Evolutionary conservation across 164 flowering plant species (phyloP).

Genomic region (Vitis rotundifolia): DNA sequence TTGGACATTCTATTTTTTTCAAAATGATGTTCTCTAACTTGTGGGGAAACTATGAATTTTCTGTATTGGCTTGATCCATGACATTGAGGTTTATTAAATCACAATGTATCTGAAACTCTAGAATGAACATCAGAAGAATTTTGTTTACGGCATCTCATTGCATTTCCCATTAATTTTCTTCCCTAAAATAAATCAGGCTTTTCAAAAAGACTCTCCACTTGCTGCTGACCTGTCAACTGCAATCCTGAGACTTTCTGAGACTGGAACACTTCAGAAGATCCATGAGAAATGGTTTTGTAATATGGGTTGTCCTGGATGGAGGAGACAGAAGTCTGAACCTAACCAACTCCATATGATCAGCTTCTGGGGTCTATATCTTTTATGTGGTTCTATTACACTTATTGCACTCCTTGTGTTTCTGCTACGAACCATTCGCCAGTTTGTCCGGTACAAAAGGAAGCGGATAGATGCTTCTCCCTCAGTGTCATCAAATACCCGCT

Average conservation of each 20-base stretch:
- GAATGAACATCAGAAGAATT: not conserved
- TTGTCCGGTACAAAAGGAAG: constrained; percentile 37
- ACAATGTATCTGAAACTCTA: not conserved
- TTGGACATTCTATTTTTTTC: not conserved
- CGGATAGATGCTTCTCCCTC: constrained; percentile 29
- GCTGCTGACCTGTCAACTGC: constrained; percentile 71
- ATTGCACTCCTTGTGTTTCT: constrained; percentile 48
- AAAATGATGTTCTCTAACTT: not conserved
- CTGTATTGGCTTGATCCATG: not conserved
- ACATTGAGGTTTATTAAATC: not conserved
- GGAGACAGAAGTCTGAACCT: constrained; percentile 22
- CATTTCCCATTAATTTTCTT: not conserved
- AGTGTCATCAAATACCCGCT: constrained; percentile 19
- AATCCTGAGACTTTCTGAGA: constrained; percentile 62
- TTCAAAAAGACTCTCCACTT: constrained; percentile 62
- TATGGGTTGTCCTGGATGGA: constrained; percentile 34
- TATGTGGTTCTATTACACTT: constrained; percentile 46
- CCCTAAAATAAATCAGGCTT: constrained; percentile 44
- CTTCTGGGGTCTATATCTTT: constrained; percentile 69
- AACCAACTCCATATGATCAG: constrained; percentile 59
- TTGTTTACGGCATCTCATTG: not conserved
- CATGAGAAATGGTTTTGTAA: constrained; percentile 62
- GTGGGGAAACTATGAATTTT: not conserved
- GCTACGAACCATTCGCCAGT: constrained; percentile 42
- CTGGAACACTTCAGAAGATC: constrained; percentile 50